phyloP scores from a whole-genome alignment of 768 basidiomycete species.

The Suillus brevipes region DNA sequence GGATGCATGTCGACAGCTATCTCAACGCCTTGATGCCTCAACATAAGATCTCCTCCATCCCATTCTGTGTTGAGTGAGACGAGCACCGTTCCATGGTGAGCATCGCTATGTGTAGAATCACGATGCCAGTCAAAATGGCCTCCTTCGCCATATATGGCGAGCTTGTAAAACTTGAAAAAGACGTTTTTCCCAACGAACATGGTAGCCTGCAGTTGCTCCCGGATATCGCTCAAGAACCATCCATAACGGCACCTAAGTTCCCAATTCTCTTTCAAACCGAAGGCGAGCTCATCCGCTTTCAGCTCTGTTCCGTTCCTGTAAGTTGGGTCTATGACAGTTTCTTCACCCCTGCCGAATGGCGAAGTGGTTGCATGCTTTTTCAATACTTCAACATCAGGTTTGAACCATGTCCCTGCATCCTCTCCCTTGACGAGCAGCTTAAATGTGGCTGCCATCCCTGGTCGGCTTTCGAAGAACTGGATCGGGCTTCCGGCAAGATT shows the following conservation, averaged over 20 bases:
- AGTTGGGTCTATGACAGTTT: background rate
- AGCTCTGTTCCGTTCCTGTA: background rate
- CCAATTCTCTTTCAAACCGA: background rate
- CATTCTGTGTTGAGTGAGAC: background rate
- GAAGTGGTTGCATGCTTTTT: background rate
- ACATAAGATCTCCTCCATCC: background rate
- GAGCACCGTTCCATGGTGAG: background rate
- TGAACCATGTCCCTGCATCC: background rate
- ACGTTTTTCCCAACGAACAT: background rate
- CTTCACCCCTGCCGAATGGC: background rate
- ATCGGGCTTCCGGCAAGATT: background rate
- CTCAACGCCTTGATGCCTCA: background rate
- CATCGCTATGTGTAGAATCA: background rate
- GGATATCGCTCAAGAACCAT: background rate
- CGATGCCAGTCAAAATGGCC: conserved; percentile 4
- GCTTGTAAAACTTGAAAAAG: background rate
- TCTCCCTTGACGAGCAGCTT: background rate
- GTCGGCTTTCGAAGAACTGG: background rate
- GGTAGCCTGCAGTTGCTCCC: background rate
- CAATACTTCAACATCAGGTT: background rate
- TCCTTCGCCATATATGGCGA: background rate
- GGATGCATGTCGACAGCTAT: background rate
- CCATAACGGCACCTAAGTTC: fast-evolving
- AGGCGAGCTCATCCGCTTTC: background rate
- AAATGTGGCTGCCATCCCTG: too few relatives aligned